Conservation (phyloP, 805 yeast genomes). For the Jamesozyma gamospora region DNA sequence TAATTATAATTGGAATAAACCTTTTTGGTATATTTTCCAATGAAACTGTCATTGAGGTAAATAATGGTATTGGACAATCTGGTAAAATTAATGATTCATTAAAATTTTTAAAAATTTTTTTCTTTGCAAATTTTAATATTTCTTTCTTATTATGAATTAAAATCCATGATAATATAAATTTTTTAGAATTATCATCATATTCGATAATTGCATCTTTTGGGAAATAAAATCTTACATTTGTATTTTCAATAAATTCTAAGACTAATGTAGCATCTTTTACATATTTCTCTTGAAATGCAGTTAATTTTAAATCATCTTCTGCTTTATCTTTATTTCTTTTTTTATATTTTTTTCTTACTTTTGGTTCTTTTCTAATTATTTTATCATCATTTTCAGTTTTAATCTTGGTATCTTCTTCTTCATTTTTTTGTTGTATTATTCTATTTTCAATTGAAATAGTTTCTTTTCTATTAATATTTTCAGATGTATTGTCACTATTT, state of each 20-base stretch:
- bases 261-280: conserved; percentile 60
- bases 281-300: conserved; percentile 71
- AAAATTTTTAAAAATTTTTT: conserved; percentile 10
- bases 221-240: conserved; percentile 59
- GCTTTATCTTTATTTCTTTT: not conserved
- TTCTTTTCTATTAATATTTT: too few species aligned
- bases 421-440: too few species aligned
- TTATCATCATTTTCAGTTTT: not conserved
- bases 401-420: not conserved
- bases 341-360: conserved; percentile 1
- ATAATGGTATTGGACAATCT: conserved; percentile 33
- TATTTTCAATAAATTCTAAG: conserved; percentile 76
- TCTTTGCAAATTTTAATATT: conserved; percentile 15
- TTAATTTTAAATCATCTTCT: conserved; percentile 44
- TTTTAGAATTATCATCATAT: conserved; percentile 23
- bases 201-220: conserved; percentile 77
- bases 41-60: conserved; percentile 57
- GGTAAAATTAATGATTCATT: conserved; percentile 20
- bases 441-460: too few species aligned
- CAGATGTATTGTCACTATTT: too few species aligned
- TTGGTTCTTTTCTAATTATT: not conserved
- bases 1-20: conserved; percentile 51
- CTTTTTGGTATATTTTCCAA: conserved; percentile 56
- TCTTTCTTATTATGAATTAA: conserved; percentile 26
- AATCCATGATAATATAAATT: conserved; percentile 27